phyloP scores from a whole-genome alignment of 345 rosid genomes.

The Sonneratia caseolaris region DNA sequence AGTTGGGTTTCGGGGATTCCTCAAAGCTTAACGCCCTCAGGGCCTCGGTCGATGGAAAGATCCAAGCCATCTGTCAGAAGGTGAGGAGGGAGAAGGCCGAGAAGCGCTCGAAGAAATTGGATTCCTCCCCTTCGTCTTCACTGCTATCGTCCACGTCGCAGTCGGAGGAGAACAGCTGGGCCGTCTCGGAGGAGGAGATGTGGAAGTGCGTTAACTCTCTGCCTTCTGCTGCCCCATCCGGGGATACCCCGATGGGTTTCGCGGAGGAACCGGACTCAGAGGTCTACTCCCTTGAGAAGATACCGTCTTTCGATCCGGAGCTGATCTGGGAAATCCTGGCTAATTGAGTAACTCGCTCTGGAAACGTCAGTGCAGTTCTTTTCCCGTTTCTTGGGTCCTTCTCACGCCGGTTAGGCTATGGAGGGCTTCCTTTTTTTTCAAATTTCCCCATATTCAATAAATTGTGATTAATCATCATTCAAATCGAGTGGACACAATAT shows the following conservation, averaged over 20 bases:
- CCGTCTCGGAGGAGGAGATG: slow-evolving; percentile 1
- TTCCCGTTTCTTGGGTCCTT: background rate
- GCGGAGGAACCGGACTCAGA: slow-evolving; percentile 16
- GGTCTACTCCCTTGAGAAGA: slow-evolving; percentile 53
- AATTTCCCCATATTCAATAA: no score
- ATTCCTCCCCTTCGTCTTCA: slow-evolving; percentile 10
- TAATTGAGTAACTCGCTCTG: slow-evolving; percentile 13
- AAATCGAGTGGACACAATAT: no score
- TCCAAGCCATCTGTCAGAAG: slow-evolving; percentile 50
- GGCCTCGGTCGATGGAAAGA: slow-evolving; percentile 20
- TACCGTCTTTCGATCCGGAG: slow-evolving; percentile 87
- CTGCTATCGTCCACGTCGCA: slow-evolving; percentile 17
- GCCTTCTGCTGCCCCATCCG: background rate
- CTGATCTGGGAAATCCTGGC: slow-evolving; percentile 87
- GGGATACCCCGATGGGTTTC: background rate
- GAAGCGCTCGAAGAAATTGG: background rate
- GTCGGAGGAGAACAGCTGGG: background rate
- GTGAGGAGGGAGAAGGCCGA: slow-evolving; percentile 35
- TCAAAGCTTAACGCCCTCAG: slow-evolving; percentile 44
- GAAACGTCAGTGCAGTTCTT: no score
- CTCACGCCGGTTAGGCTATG: no score
- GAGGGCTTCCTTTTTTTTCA: no score
- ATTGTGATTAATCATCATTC: no score
- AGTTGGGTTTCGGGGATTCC: slow-evolving; percentile 43
- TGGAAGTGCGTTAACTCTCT: background rate